Evolutionary conservation across 495 filamentous ascomycete species (phyloP).

Genomic region (Evansstolkia leycettana): DNA sequence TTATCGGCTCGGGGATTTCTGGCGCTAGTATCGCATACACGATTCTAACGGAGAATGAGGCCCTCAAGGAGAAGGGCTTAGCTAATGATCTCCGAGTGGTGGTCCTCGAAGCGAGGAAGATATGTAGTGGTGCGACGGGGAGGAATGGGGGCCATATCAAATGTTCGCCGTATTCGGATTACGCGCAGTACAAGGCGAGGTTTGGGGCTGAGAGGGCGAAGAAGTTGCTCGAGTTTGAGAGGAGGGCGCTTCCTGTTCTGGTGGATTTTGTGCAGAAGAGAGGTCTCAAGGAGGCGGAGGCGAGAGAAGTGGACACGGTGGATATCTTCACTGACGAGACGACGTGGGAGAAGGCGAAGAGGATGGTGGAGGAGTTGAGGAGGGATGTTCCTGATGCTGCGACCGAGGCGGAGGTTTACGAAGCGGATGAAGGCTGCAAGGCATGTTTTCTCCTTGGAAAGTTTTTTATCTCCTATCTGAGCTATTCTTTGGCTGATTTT

Average conservation of each 20-base stretch:
- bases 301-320: conserved; percentile 19
- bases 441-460: too few relatives aligned
- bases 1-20: conserved; percentile 63
- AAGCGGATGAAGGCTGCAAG: too few relatives aligned
- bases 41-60: conserved; percentile 27
- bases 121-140: conserved; percentile 73
- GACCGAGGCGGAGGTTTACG: conserved; percentile 1
- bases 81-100: conserved; percentile 8
- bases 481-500: too few relatives aligned
- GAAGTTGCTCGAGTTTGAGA: conserved; percentile 2
- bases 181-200: conserved; percentile 9
- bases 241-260: conserved; percentile 1
- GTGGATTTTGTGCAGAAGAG: conserved; percentile 3
- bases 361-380: conserved; percentile 14
- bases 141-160: conserved; percentile 35
- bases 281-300: conserved; percentile 10
- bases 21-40: conserved; percentile 48
- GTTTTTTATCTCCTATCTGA: too few relatives aligned
- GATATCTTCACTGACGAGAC: conserved; percentile 23
- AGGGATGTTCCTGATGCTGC: conserved; percentile 21
- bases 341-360: conserved; percentile 20
- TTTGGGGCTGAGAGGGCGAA: too few relatives aligned
- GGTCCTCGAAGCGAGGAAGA: conserved; percentile 60
- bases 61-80: conserved; percentile 22
- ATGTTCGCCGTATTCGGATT: conserved; percentile 8